These are phyloP conservation scores for Kalmanozyma brasiliensis DNA, from an alignment of 1,284 basidiomycete genomes.

Conservation along the genomic window DNA sequence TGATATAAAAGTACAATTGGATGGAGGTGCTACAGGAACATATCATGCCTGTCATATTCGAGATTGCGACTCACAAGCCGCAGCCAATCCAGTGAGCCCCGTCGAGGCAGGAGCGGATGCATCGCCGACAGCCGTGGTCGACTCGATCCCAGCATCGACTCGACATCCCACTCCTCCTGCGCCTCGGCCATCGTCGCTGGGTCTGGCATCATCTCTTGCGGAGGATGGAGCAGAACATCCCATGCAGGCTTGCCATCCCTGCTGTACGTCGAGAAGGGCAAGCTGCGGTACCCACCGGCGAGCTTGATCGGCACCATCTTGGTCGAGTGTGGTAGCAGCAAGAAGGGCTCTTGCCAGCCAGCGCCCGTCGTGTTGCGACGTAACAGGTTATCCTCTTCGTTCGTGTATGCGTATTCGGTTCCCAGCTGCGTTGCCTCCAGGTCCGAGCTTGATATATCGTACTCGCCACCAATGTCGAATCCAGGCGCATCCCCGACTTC, in stretches of 20 bases:
- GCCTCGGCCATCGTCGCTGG: slow-evolving; percentile 10
- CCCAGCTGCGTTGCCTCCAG: not conserved
- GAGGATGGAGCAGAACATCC: slow-evolving; percentile 34
- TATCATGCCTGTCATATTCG: slow-evolving; percentile 30
- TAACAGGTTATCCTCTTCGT: slow-evolving; percentile 24
- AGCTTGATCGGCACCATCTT: slow-evolving; percentile 31
- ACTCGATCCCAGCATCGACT: slow-evolving; percentile 28
- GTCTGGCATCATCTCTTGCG: slow-evolving; percentile 15
- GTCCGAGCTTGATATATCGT: slow-evolving; percentile 23
- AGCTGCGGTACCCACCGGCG: slow-evolving; percentile 27
- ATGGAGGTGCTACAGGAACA: not conserved
- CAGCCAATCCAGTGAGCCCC: slow-evolving; percentile 38
- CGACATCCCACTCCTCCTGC: slow-evolving; percentile 44
- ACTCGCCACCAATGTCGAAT: slow-evolving; percentile 37
- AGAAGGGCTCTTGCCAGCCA: slow-evolving; percentile 43
- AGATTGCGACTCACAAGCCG: slow-evolving; percentile 34
- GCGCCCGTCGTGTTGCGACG: slow-evolving; percentile 31
- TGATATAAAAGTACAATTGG: slow-evolving; percentile 14
- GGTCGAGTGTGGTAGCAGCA: slow-evolving; percentile 28
- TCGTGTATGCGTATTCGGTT: slow-evolving; percentile 27
- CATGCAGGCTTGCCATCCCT: slow-evolving; percentile 24
- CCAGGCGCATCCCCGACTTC: slow-evolving; percentile 34
- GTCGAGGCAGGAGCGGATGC: slow-evolving; percentile 25
- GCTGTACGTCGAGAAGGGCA: slow-evolving; percentile 25
- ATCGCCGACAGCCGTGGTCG: slow-evolving; percentile 22